These are phyloP conservation scores for Aspergillus carlsbadensis DNA, from an alignment of 495 filamentous ascomycete genomes.

Conservation along the genomic window DNA sequence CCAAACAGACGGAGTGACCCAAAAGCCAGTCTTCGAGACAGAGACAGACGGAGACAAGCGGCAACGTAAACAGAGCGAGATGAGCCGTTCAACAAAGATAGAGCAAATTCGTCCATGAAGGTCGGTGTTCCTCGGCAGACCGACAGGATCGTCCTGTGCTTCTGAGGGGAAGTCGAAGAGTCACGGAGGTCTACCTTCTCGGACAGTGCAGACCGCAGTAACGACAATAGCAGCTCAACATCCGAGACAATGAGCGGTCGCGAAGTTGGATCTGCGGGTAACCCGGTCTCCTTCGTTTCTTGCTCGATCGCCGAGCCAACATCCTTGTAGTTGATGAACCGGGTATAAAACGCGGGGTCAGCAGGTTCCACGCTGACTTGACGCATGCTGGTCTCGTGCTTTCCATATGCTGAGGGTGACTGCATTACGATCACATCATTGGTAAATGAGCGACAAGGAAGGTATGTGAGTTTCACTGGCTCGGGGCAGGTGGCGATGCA, in stretches of 20 bases:
- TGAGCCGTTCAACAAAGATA: neutral
- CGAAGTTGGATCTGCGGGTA: conserved; percentile 6
- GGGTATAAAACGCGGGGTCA: conserved; percentile 14
- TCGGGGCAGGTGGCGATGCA: neutral
- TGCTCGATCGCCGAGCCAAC: neutral
- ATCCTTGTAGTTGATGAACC: neutral
- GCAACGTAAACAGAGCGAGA: neutral
- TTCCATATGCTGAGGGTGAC: conserved; percentile 2
- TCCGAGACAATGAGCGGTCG: conserved; percentile 12
- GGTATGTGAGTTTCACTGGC: conserved; percentile 11
- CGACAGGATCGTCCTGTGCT: neutral
- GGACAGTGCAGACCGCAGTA: neutral
- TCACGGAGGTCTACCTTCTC: neutral
- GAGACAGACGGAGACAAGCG: neutral
- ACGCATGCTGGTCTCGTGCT: neutral
- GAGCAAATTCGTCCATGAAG: neutral
- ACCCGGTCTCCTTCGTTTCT: conserved; percentile 3
- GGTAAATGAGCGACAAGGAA: conserved; percentile 13
- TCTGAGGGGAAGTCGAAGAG: neutral
- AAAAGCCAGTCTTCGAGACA: neutral
- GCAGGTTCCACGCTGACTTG: conserved; percentile 9
- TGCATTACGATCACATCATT: conserved; percentile 8
- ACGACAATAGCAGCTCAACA: conserved; percentile 30
- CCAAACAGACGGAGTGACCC: neutral
- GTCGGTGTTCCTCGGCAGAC: neutral